These are phyloP conservation scores for Globisporangium perplexum DNA, from an alignment of 352 stramenopile species.

Conservation along the genomic window DNA sequence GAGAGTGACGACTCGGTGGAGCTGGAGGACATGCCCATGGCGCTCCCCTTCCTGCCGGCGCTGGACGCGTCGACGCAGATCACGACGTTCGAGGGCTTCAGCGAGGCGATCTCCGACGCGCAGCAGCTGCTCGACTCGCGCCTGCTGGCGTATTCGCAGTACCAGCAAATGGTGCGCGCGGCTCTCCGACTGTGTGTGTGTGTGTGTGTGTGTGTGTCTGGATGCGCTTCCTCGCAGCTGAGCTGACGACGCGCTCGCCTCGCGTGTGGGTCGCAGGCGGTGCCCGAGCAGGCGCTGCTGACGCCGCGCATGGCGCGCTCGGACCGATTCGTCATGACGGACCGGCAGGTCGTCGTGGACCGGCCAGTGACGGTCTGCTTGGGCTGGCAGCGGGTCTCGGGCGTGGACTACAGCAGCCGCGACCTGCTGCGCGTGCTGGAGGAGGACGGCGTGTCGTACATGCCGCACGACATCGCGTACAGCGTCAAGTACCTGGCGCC, in stretches of 20 bases:
- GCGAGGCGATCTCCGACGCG: slow-evolving; percentile 64
- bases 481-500: slow-evolving; percentile 86
- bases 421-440: slow-evolving; percentile 73
- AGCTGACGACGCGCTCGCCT: neutral
- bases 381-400: slow-evolving; percentile 77
- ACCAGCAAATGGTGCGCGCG: slow-evolving; percentile 69
- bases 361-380: slow-evolving; percentile 79
- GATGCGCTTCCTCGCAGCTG: neutral
- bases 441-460: slow-evolving; percentile 81
- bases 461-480: slow-evolving; percentile 82
- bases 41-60: slow-evolving; percentile 63
- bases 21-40: slow-evolving; percentile 36
- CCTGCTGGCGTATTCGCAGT: slow-evolving; percentile 78
- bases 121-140: slow-evolving; percentile 74
- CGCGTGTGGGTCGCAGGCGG: slow-evolving; percentile 23
- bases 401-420: slow-evolving; percentile 66
- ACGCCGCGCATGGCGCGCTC: slow-evolving; percentile 47
- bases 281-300: slow-evolving; percentile 51
- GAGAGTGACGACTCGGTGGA: slow-evolving; percentile 36
- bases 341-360: slow-evolving; percentile 58
- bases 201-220: no score
- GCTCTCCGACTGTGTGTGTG: no score
- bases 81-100: slow-evolving; percentile 77
- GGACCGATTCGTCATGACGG: slow-evolving; percentile 50
- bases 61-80: slow-evolving; percentile 85